phyloP scores from a whole-genome alignment of 345 rosid genomes.

The thale cress (Arabidopsis thaliana) region DNA sequence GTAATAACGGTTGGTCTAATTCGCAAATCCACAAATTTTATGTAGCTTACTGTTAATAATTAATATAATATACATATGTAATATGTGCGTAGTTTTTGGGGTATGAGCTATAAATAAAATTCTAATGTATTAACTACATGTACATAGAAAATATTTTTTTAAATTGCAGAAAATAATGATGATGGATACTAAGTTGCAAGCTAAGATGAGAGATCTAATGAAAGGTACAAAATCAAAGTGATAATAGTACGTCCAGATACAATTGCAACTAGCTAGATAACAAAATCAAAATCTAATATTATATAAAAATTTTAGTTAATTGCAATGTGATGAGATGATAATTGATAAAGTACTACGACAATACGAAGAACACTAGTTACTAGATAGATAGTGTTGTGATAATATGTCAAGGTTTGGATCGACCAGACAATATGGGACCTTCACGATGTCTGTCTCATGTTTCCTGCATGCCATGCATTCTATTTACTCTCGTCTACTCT shows the following conservation, averaged over 20 bases:
- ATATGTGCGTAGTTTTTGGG: neutral
- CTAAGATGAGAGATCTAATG: slow-evolving; percentile 19
- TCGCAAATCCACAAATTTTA: too few relatives aligned
- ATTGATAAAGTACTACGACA: slow-evolving; percentile 37
- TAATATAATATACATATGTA: too few relatives aligned
- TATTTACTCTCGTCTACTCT: slow-evolving; percentile 42
- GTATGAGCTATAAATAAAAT: neutral
- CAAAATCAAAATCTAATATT: slow-evolving; percentile 21
- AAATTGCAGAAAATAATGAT: slow-evolving; percentile 28
- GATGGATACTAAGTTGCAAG: slow-evolving; percentile 32
- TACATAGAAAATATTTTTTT: neutral
- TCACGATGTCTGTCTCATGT: slow-evolving; percentile 49
- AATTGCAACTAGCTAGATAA: slow-evolving; percentile 35
- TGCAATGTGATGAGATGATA: slow-evolving; percentile 27
- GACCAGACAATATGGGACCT: slow-evolving; percentile 49
- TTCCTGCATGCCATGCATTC: slow-evolving; percentile 50
- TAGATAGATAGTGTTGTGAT: slow-evolving; percentile 41
- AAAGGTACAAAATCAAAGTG: slow-evolving; percentile 28
- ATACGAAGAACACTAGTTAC: slow-evolving; percentile 43
- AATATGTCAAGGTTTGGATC: slow-evolving; percentile 43
- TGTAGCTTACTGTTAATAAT: too few relatives aligned
- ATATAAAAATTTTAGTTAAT: slow-evolving; percentile 3
- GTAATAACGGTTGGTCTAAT: too few relatives aligned
- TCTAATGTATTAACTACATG: slow-evolving; percentile 13
- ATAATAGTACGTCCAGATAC: slow-evolving; percentile 41